These are phyloP conservation scores for Saccharomycopsis fibuligera DNA, from an alignment of 805 yeast genomes.

Conservation along the genomic window DNA sequence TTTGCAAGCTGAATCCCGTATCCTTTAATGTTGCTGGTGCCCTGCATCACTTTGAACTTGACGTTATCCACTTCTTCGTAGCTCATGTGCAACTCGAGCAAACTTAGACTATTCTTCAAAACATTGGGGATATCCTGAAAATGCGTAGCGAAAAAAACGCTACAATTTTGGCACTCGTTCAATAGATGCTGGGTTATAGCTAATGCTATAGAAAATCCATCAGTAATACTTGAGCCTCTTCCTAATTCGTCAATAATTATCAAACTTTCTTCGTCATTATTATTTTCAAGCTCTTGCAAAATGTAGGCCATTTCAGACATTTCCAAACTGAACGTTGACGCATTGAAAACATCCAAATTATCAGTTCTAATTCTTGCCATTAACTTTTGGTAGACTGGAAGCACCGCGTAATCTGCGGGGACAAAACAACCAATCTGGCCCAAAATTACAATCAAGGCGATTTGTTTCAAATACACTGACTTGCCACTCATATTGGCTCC, in stretches of 20 bases:
- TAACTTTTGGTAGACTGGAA: constrained; percentile 35
- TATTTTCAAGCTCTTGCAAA: constrained; percentile 29
- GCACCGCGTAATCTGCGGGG: constrained; percentile 38
- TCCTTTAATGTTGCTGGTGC: too few species aligned
- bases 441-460: constrained; percentile 43
- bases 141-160: constrained; percentile 40
- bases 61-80: neutral
- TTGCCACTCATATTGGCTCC: constrained; percentile 65
- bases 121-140: constrained; percentile 34
- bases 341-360: constrained; percentile 27
- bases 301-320: constrained; percentile 44
- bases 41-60: neutral
- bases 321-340: constrained; percentile 41
- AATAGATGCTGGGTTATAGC: constrained; percentile 36
- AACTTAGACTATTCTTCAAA: neutral
- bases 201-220: constrained; percentile 47
- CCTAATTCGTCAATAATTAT: constrained; percentile 52
- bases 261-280: constrained; percentile 27
- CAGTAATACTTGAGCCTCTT: constrained; percentile 43
- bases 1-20: too few species aligned
- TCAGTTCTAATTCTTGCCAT: constrained; percentile 34
- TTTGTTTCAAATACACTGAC: constrained; percentile 48
- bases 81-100: neutral
- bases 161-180: constrained; percentile 24
- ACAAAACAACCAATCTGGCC: constrained; percentile 53